Evolutionary conservation across 805 yeast species (phyloP).

Genomic region (Cyberlindnera veronae): DNA sequence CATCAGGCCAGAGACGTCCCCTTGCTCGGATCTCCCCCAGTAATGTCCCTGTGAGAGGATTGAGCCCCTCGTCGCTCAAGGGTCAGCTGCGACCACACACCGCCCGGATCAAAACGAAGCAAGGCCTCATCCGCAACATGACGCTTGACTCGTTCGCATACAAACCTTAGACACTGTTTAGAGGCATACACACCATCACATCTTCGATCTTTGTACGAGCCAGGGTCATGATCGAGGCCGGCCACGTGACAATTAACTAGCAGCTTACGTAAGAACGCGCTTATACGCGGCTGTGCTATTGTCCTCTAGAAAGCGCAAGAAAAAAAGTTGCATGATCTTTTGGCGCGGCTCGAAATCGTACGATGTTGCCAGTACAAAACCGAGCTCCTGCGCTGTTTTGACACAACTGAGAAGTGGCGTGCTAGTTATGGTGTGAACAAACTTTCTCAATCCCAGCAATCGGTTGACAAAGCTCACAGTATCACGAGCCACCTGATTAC

Average conservation of each 20-base stretch:
- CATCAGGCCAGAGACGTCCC: background rate
- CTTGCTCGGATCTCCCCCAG: too few species aligned
- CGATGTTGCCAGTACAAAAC: conserved; percentile 8
- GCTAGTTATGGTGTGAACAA: background rate
- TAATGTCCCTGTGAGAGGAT: too few species aligned
- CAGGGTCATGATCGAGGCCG: too few species aligned
- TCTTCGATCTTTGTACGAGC: too few species aligned
- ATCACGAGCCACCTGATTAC: too few species aligned
- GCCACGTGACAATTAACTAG: too few species aligned
- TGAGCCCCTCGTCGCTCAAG: background rate
- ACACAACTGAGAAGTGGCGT: too few species aligned
- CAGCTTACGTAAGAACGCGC: background rate
- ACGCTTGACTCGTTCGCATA: conserved; percentile 23
- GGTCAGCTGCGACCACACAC: background rate
- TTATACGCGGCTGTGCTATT: conserved; percentile 1
- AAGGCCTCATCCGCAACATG: conserved; percentile 7
- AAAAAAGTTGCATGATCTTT: conserved; percentile 19
- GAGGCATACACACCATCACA: too few species aligned
- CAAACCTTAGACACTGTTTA: conserved; percentile 14
- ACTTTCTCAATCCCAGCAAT: too few species aligned
- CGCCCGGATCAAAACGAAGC: conserved; percentile 8
- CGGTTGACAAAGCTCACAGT: too few species aligned
- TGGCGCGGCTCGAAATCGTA: conserved; percentile 8
- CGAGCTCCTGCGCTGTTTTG: background rate
- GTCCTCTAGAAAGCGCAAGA: background rate